Base-by-base conservation (phyloP, 768 basidiomycete species). In the Lactarius sanguifluus region DNA sequence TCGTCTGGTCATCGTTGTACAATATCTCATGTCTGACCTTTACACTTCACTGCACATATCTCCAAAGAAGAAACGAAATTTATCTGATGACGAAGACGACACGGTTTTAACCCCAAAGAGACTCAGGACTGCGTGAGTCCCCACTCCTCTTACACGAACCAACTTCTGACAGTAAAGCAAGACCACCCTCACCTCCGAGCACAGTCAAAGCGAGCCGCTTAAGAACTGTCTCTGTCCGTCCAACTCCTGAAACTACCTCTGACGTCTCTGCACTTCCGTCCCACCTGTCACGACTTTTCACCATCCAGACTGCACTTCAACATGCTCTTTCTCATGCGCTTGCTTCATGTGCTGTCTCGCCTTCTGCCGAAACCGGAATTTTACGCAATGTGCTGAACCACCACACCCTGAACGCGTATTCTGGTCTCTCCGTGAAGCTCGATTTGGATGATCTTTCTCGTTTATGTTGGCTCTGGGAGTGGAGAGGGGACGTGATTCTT, bases 391-490 rank as follows among this genome's bases (percentile, higher is more conserved):
- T 94, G 25, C 81, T 94, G 57, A 93, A 91, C 71, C 86, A 92
- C 72, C 73, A 89, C 58, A 89, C 92, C 43, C 75, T 92, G 57
- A 80, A 80, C 59, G 86, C 87, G 32, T 91, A 91, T 74, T 73
- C 85, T 40, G 91, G 90, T 10, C 77, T 93, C 52, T 78, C 83
- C 1, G 82, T 86, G 4, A 83, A 85, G 62, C 86, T 91, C 69
- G 82, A 83, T 38, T 69, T 86, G n/a, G 83, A 87, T 58, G 92
- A 92, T 72, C 79, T 94, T 56, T 84, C 80, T 64, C 82, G 89
- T 65, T 81, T 94, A 23, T 93, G 92, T 76, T 94, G 92, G 92
- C 66, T 94, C 18, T 93, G 92, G 91, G 92, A 94, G 74, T 94
- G 92, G 92, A 87, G 92, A 72, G 82, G 83, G 7, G 75, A 82